Percentiles rank a stretch among this genome's conserved stretches.
phyloP scores from a whole-genome alignment of 129 eudicot species.

The Tanacetum coccineum region DNA sequence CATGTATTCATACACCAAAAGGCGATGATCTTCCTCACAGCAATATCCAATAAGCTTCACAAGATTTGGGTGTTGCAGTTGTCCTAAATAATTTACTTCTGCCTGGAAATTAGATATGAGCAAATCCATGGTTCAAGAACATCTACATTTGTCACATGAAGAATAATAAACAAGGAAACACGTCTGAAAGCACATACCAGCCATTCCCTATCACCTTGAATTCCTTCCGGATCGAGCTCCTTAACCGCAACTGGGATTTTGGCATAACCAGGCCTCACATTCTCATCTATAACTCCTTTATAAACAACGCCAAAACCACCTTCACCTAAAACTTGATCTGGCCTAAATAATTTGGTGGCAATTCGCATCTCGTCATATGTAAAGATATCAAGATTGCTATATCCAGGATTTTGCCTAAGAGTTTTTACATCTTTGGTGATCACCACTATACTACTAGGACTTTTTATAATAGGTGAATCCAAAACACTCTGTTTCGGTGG shows the following conservation, averaged over 20 bases:
- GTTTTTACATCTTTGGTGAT: conserved; percentile 71
- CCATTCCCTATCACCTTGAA: conserved; percentile 98
- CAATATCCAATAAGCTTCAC: conserved; percentile 96
- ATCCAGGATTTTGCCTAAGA: conserved; percentile 70
- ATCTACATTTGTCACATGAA: not conserved
- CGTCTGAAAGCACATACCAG: conserved; percentile 57
- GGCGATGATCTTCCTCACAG: conserved; percentile 87
- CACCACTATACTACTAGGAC: conserved; percentile 39
- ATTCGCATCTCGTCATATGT: conserved; percentile 86
- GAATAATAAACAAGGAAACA: not conserved
- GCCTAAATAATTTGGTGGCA: conserved; percentile 82
- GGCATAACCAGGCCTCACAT: conserved; percentile 69
- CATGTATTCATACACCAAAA: conserved; percentile 93
- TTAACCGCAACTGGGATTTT: conserved; percentile 76
- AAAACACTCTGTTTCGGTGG: conserved; percentile 25
- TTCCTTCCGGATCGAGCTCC: conserved; percentile 85
- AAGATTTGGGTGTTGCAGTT: conserved; percentile 79
- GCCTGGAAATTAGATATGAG: conserved; percentile 50
- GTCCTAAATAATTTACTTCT: conserved; percentile 89
- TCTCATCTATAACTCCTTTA: conserved; percentile 83
- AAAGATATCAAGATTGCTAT: conserved; percentile 78
- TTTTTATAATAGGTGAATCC: conserved; percentile 30
- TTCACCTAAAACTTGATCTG: conserved; percentile 80
- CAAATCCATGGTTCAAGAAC: not conserved
- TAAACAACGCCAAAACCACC: conserved; percentile 98